Percentiles rank a stretch among this genome's conserved stretches.
Evolutionary conservation across 345 rosid species (phyloP).

Genomic region (Eucalyptus sp.): DNA sequence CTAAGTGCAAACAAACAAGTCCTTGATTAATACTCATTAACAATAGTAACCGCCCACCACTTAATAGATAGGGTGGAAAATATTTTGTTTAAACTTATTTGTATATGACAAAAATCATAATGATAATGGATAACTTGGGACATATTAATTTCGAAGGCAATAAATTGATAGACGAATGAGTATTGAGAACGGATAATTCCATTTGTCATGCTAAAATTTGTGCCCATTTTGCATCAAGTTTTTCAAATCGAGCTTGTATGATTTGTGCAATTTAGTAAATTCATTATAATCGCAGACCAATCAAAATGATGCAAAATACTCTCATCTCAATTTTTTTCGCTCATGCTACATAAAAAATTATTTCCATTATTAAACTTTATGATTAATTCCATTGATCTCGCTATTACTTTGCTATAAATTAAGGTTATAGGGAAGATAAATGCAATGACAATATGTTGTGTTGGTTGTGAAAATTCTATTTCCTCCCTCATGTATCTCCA

Average conservation of each 20-base stretch:
- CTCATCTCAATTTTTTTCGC: background rate
- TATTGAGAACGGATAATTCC: background rate
- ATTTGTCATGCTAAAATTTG: background rate
- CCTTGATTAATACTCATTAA: background rate
- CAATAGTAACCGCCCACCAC: background rate
- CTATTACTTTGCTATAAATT: background rate
- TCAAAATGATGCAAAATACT: background rate
- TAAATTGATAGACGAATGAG: background rate
- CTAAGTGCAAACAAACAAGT: background rate
- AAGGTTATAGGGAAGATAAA: too few species aligned
- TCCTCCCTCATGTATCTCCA: rapidly evolving
- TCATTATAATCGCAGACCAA: background rate
- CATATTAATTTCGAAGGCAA: background rate
- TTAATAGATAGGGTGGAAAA: background rate
- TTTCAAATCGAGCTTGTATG: background rate
- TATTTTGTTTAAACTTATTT: background rate
- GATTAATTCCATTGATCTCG: background rate
- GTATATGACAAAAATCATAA: background rate
- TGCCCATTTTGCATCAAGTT: background rate
- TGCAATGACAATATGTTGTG: background rate
- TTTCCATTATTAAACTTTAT: background rate
- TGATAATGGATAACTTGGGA: background rate
- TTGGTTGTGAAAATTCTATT: rapidly evolving
- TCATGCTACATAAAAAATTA: background rate
- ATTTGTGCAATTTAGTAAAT: background rate